Evolutionary conservation across 768 basidiomycete genomes (phyloP), one percentile per base, ranked within the genome.

Genomic region (Austroboletus eburneus): DNA sequence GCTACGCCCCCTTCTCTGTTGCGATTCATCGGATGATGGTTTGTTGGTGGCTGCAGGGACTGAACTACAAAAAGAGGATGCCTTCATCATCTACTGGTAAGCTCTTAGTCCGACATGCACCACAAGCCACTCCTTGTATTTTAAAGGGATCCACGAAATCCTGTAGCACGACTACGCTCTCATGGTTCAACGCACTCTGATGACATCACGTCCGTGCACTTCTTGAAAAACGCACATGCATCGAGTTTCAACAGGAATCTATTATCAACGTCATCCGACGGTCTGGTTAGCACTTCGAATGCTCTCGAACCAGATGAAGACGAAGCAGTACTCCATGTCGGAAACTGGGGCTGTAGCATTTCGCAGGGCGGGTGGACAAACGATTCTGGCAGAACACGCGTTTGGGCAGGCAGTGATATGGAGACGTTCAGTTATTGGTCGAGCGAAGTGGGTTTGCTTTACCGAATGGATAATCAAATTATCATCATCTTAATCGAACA

Each of bases 371-470:
- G 83, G 2, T 87, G 83, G 85, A 75, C 78, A 42, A 59, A 69
- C 17, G 51, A 60, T 17, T 40, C 59, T 25, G 46, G 61, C 20
- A 62, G 65, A 5, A 68, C 68, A 24, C 69, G 63, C 39, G 71
- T 92, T 8, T 96, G 92, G 91, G 86, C 85, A 20, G 77, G 81
- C 10, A 93, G 90, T 53, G 94, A 96, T 68, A 96, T 96, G 93
- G 92, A 97, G 65, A 91, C 88, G 0, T 87, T 94, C 54, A 86
- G 87, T 46, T 74, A 79, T 13, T 97, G 92, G 94, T 78, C 83
- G 22, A 66, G 66, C 39, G 86, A 91, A 67, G 88, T 85, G 49
- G 24, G 63, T 49, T 30, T 37, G 29, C 35, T 45, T 40, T 41
- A 21, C 18, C 17, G 22, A 35, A 30, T 13, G 10, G 32, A 17